A percentile compares a stretch with the other conserved stretches of the same genome.
Evolutionary conservation across 768 basidiomycete species (phyloP).

Genomic region (Kwoniella sp.): DNA sequence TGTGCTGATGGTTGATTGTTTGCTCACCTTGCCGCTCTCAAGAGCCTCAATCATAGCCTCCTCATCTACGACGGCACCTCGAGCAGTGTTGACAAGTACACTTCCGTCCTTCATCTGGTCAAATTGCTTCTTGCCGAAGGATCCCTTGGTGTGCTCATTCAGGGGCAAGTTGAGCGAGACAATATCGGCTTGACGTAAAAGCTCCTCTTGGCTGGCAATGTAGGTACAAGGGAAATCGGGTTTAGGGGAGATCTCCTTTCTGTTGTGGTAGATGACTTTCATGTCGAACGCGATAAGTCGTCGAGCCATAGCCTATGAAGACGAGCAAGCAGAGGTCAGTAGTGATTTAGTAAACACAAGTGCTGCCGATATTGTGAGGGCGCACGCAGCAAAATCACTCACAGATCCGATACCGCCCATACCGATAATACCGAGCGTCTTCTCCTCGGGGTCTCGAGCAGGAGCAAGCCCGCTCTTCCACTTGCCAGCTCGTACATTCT

Average conservation of each 20-base stretch:
- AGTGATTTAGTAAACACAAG: too few relatives aligned
- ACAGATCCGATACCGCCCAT: constrained; percentile 54
- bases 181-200: constrained; percentile 75
- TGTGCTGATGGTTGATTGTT: too few relatives aligned
- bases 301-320: constrained; percentile 61
- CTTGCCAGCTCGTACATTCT: constrained; percentile 18
- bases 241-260: constrained; percentile 60
- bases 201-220: constrained; percentile 63
- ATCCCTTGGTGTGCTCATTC: constrained; percentile 68
- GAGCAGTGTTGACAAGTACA: constrained; percentile 80
- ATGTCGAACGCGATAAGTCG: constrained; percentile 74
- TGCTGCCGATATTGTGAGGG: too few relatives aligned
- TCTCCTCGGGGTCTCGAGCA: constrained; percentile 55
- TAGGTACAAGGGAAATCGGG: constrained; percentile 75
- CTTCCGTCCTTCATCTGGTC: constrained; percentile 73
- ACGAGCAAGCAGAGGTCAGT: constrained; percentile 25
- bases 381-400: not conserved
- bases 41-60: constrained; percentile 80
- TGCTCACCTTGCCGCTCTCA: constrained; percentile 80
- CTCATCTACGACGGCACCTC: constrained; percentile 90
- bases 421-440: constrained; percentile 56
- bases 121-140: constrained; percentile 76
- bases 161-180: constrained; percentile 85
- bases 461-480: constrained; percentile 30
- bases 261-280: constrained; percentile 76